phyloP scores from a whole-genome alignment of 176 grass and related monocot genomes.

The Hordeum marinum region DNA sequence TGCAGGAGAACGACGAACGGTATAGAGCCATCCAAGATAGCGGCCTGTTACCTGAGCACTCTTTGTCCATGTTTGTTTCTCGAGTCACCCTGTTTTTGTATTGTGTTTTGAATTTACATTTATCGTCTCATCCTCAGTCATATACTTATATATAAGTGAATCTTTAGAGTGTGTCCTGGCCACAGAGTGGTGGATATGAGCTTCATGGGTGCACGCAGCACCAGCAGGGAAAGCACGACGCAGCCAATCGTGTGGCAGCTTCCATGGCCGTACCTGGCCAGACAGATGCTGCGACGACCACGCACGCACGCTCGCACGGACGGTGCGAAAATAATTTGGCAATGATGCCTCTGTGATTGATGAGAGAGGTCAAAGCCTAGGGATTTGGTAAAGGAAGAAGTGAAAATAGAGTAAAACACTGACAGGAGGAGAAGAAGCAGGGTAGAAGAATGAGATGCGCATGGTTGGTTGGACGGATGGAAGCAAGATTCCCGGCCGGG shows the following conservation, averaged over 20 bases:
- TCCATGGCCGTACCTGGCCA: slow-evolving; percentile 5
- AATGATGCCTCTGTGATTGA: slow-evolving; percentile 55
- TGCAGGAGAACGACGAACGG: neutral
- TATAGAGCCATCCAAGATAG: neutral
- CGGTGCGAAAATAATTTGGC: slow-evolving; percentile 46
- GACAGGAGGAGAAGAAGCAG: slow-evolving; percentile 4
- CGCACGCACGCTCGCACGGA: neutral
- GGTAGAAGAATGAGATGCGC: slow-evolving; percentile 9
- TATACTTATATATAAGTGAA: too few species aligned
- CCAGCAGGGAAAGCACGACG: neutral
- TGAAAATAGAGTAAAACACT: slow-evolving; percentile 24
- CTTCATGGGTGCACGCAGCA: neutral
- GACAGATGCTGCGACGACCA: neutral
- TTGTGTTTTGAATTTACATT: neutral
- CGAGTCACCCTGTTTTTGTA: neutral
- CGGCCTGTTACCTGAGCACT: neutral
- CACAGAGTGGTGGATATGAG: neutral
- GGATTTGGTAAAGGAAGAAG: slow-evolving; percentile 43
- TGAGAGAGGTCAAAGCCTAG: slow-evolving; percentile 47
- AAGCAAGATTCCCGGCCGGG: slow-evolving; percentile 66
- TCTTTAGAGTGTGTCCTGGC: neutral
- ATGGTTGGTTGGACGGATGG: slow-evolving; percentile 4
- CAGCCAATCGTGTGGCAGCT: slow-evolving; percentile 23
- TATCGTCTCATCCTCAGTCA: too few species aligned
- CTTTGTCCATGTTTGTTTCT: neutral